A percentile compares a stretch with the other conserved stretches of the same genome.
Conservation (phyloP, 768 basidiomycete species). For the Cystofilobasidium capitatum region DNA sequence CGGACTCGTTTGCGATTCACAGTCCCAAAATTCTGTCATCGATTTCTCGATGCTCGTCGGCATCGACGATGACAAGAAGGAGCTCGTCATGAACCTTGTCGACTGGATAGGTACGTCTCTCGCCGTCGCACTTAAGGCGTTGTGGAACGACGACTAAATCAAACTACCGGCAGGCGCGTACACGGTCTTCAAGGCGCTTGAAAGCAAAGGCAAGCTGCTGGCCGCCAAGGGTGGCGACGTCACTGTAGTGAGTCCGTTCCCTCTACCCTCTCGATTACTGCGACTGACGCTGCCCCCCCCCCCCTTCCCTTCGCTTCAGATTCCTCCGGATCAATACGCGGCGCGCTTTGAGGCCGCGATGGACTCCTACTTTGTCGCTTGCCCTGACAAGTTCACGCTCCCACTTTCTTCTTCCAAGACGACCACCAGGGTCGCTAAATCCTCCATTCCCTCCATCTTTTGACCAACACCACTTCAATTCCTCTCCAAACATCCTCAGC, state of each 20-base stretch:
- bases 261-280: not conserved
- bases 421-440: too few relatives aligned
- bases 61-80: slow-evolving; percentile 51
- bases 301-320: not conserved
- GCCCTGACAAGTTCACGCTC: not conserved
- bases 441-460: not conserved
- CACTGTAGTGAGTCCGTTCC: slow-evolving; percentile 14
- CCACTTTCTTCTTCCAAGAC: not conserved
- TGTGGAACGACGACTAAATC: slow-evolving; percentile 1
- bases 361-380: slow-evolving; percentile 14
- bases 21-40: slow-evolving; percentile 65
- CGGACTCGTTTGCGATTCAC: not conserved
- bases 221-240: slow-evolving; percentile 36
- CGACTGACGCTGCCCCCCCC: not conserved
- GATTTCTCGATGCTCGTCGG: slow-evolving; percentile 60
- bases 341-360: slow-evolving; percentile 21
- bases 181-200: slow-evolving; percentile 74
- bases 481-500: not conserved
- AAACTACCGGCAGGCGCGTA: slow-evolving; percentile 52
- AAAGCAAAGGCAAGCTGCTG: slow-evolving; percentile 74
- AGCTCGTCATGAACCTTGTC: slow-evolving; percentile 68
- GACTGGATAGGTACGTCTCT: slow-evolving; percentile 59
- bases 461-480: too few relatives aligned
- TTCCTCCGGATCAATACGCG: slow-evolving; percentile 19
- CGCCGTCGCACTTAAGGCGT: not conserved